Evolutionary conservation across 176 grass and related monocot species (phyloP).

Genomic region (Carex cristatella): DNA sequence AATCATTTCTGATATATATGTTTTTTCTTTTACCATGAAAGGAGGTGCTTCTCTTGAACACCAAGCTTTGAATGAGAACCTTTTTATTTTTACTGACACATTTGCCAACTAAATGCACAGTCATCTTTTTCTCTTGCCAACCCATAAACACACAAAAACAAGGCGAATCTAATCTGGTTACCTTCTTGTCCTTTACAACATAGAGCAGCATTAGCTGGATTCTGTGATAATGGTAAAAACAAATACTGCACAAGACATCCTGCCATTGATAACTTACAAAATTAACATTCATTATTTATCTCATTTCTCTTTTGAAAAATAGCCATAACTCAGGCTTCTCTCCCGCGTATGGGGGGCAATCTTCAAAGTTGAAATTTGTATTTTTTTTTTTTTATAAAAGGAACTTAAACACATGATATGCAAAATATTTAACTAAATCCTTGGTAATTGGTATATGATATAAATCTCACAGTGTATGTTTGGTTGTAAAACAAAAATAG

Average conservation of each 20-base stretch:
- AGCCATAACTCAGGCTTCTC: background rate
- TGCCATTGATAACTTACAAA: slow-evolving; percentile 29
- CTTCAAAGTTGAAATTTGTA: background rate
- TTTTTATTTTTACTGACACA: slow-evolving; percentile 67
- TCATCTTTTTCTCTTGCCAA: slow-evolving; percentile 42
- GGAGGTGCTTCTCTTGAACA: slow-evolving; percentile 93
- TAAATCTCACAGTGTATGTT: too few species aligned
- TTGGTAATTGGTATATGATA: too few species aligned
- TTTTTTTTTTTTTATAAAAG: background rate
- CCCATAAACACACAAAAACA: slow-evolving; percentile 56
- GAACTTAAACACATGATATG: background rate
- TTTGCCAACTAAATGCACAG: slow-evolving; percentile 52
- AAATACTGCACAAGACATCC: slow-evolving; percentile 45
- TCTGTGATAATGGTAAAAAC: slow-evolving; percentile 64
- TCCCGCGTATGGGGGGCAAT: background rate
- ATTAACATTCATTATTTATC: background rate
- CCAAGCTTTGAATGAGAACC: slow-evolving; percentile 72
- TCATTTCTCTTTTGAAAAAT: background rate
- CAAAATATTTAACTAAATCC: background rate
- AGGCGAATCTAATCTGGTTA: slow-evolving; percentile 78
- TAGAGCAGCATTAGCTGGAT: slow-evolving; percentile 53
- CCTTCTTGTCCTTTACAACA: slow-evolving; percentile 77
- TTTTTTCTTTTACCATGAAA: slow-evolving; percentile 28
- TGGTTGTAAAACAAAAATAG: too few species aligned
- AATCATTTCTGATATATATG: background rate